Base-by-base conservation (phyloP, 2,329 filamentous ascomycete genomes). In the Xylariaceae sp. region DNA sequence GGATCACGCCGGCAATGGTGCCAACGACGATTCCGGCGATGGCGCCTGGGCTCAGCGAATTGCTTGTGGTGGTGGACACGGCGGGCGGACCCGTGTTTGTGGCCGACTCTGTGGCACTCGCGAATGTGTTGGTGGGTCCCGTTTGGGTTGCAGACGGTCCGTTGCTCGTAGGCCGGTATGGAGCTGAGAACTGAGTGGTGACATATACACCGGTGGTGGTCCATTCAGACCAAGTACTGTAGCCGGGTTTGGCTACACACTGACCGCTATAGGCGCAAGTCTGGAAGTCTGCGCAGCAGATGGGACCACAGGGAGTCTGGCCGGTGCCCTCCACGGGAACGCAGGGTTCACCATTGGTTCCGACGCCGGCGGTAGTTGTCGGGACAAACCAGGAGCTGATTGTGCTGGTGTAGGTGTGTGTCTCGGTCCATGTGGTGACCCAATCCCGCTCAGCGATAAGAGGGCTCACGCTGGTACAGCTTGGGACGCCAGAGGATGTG, bases 11-110 rank as follows among this genome's bases (percentile, higher is more conserved):
- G 12, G 82, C 82, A 45, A 93, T 79, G 9, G 85, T 83, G 61
- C 90, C 90, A 53, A 93, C 87, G 63, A 93, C 90, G 67, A 93
- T 93, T 58, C 90, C 90, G 14, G 90, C 90, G 66, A 93, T 93
- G 58, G 88, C 90, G 49, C 89, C 90, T 39, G 80, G 83, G 66
- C 87, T 90, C 51, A 93, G 80, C 24, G 68, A 64, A 39, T 75
- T 73, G 53, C 75, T 75, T 24, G 75, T 74, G 33, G 68, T 77
- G 33, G 68, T 77, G 67, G 74, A 76, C 41, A 77, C 78, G 14
- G 54, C 73, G 21, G 74, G 77, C 66, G 71, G 68, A 12, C 68
- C 69, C 45, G 78, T 79, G 41, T 79, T 82, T 6, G 82, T 82
- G 3, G 81, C 78, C n/a, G 83, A 81, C 36, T 80, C 78, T 0